Evolutionary conservation across 2,329 filamentous ascomycete genomes (phyloP), one percentile per base, ranked within the genome.

Genomic region (Rhynchosporium agropyri): DNA sequence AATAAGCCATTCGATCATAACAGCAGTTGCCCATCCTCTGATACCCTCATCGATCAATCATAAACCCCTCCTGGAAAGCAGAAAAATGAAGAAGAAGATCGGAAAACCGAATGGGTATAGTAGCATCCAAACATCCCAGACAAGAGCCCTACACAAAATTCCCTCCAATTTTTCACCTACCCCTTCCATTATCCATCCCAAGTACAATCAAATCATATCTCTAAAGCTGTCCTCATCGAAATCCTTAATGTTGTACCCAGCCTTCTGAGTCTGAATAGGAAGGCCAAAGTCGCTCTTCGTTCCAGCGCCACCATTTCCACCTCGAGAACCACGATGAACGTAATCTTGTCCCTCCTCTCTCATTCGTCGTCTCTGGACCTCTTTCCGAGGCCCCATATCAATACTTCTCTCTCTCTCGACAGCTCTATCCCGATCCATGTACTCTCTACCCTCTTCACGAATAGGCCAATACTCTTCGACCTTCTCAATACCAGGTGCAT

Each of bases 401-500:
- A 6, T 10, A 36, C 9, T 36, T 36, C 33, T 36, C 33, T 36
- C 33, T 36, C 33, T 36, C 33, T 36, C 33, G 6, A 36, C 33
- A 5, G 6, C 33, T 10, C 5, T 36, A 1, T 36, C 33, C 9
- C 33, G 33, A 36, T 55, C 51, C 36, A 13, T 55, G 31, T 58
- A 62, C 26, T 51, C 54, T 8, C 36, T 43, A 43, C 60, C 58
- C 33, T 67, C 67, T 40, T 68, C 66, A 2, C 51, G 58, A 12
- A 68, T 68, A 28, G 66, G 68, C 68, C 68, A 36, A 36, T 36
- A 69, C 45, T 68, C 66, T 15, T 66, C 66, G 8, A 70, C 33
- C 54, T 67, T 68, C 48, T 68, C 67, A 45, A 69, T 67, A 12
- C 68, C 69, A 8, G 65, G 66, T 6, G 60, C 49, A 54, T 70